Conservation (phyloP, 371 early-diverging fungal genomes). For the Circinella umbellata region DNA sequence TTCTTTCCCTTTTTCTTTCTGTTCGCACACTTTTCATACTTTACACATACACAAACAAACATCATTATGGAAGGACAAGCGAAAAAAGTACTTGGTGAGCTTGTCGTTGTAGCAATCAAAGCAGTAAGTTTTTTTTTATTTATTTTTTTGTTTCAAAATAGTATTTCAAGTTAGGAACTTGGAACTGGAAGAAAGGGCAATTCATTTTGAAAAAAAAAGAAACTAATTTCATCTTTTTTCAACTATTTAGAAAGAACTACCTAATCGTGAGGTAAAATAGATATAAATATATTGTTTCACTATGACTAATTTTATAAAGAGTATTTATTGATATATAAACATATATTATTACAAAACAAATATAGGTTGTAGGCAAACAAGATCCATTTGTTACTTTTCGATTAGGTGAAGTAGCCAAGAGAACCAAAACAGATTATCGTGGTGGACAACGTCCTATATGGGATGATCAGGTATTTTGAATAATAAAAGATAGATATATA, state of each 20-base stretch:
- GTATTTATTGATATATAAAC: neutral
- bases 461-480: slow-evolving; percentile 59
- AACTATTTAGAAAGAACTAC: slow-evolving; percentile 40
- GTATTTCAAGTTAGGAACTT: no score
- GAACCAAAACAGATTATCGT: slow-evolving; percentile 50
- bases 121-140: slow-evolving; percentile 51
- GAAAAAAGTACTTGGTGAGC: slow-evolving; percentile 39
- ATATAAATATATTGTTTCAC: neutral
- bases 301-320: neutral
- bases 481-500: neutral
- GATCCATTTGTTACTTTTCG: slow-evolving; percentile 53
- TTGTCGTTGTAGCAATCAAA: slow-evolving; percentile 54
- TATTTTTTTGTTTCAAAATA: no score
- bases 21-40: slow-evolving; percentile 5
- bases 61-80: slow-evolving; percentile 13
- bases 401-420: slow-evolving; percentile 39
- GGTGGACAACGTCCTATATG: slow-evolving; percentile 57
- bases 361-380: slow-evolving; percentile 55
- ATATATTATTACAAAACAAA: no score
- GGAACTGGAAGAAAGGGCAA: no score
- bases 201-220: neutral
- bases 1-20: no score
- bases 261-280: slow-evolving; percentile 48
- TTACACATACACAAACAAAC: neutral
- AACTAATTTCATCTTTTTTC: neutral